Base-by-base conservation (phyloP, 2,329 filamentous ascomycete species). In the Phaeophleospora eucalypticola region DNA sequence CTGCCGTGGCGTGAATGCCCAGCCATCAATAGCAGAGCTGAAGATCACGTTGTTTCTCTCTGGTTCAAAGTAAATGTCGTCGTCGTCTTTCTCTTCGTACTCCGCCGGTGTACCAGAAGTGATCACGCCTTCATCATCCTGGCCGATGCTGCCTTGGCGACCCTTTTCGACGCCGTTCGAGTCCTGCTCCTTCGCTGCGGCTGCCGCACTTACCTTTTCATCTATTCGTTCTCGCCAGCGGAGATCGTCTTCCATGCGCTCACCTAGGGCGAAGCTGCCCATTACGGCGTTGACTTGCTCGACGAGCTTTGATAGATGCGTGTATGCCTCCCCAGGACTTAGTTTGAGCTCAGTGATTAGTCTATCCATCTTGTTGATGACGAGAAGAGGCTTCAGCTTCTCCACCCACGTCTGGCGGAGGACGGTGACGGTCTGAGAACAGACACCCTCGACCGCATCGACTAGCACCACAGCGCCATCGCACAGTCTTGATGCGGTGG, bases 21-120 rank as follows among this genome's bases (percentile, higher is more conserved):
- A 98, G n/a, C 93, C 93, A 64, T 98, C 93, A 46, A 95, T 86
- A 49, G 93, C 93, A 65, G 91, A 97, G 72, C 89, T 89, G 67
- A 98, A 98, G 54, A 98, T 97, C 67, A 98, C 93, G 63, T 98
- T 98, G 68, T 96, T 96, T 69, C 91, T 95, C 65, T 98, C 93
- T 0, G 93, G 93, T 0, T 93, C 89, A 69, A 98, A 98, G 68
- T 98, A 98, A 19, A 98, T 83, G 66, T 96, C 90, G 66, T 97
- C 90, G 62, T 98, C 93, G 61, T 96, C 90, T 58, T 83, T 83
- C 65, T 97, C 93, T 66, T 96, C 84, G 58, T 89, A 98, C 38
- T 81, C 78, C 8, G 72, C 73, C 24, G 73, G 70, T 0, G 75
- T 74, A 32, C 65, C 68, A 35, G 71, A 74, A 2, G 70, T 73